phyloP scores from a whole-genome alignment of 371 early-diverging fungal genomes.

The Mortierella sp. region DNA sequence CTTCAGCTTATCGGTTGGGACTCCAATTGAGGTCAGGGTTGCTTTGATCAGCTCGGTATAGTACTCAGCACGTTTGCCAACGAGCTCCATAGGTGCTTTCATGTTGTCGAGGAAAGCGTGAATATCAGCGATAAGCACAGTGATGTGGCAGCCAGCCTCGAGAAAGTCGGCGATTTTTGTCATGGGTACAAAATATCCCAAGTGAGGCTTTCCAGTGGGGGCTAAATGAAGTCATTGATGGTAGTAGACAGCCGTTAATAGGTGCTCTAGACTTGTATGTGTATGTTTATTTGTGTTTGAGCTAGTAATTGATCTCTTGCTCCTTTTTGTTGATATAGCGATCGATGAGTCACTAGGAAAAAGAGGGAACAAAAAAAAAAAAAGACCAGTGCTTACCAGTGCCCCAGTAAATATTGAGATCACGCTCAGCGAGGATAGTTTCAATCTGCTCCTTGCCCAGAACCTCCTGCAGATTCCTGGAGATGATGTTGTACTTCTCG shows the following conservation, averaged over 20 bases:
- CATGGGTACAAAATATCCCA: conserved; percentile 99
- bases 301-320: not conserved
- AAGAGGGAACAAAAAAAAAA: conserved; percentile 63
- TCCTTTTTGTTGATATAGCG: not conserved
- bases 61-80: conserved; percentile 92
- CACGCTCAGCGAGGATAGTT: conserved; percentile 88
- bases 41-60: conserved; percentile 96
- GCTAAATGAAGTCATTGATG: conserved; percentile 62
- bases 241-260: not conserved
- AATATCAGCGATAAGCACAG: conserved; percentile 96
- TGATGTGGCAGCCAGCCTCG: conserved; percentile 96
- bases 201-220: conserved; percentile 98
- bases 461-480: conserved; percentile 97
- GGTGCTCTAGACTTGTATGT: not conserved
- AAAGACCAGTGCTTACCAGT: conserved; percentile 76
- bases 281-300: not conserved
- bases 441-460: conserved; percentile 94
- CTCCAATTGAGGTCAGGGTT: conserved; percentile 92
- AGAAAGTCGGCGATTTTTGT: conserved; percentile 99
- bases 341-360: conserved; percentile 19
- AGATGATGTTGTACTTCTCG: conserved; percentile 90
- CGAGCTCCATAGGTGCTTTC: conserved; percentile 97
- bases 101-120: conserved; percentile 99
- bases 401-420: conserved; percentile 99
- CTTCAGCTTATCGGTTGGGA: conserved; percentile 91